Percentiles rank a stretch among this genome's conserved stretches.
Conservation (phyloP, 148 eudicot genomes). For the Rhododendron kiyosumense region DNA sequence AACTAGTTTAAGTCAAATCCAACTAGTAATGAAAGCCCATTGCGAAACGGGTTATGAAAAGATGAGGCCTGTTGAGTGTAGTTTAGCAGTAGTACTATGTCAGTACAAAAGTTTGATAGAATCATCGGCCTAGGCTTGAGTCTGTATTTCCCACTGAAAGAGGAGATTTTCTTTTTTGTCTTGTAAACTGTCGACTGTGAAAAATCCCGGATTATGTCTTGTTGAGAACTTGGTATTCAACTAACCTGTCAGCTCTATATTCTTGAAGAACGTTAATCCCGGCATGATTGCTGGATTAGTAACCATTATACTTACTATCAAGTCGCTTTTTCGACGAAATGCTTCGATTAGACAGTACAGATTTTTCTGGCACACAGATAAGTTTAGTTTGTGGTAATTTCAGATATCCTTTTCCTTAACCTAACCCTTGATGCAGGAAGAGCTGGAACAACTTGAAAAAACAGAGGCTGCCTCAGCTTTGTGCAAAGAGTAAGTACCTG, state of each 20-base stretch:
- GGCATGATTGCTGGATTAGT: neutral
- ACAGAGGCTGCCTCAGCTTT: slow-evolving; percentile 60
- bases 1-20: neutral
- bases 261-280: neutral
- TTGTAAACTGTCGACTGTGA: neutral
- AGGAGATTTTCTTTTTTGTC: neutral
- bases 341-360: neutral
- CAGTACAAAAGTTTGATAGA: too few species aligned
- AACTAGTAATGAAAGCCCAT: neutral
- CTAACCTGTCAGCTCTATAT: neutral
- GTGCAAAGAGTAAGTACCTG: slow-evolving; percentile 70
- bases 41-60: neutral
- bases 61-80: neutral
- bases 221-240: neutral
- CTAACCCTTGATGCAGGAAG: slow-evolving; percentile 50
- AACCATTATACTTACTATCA: neutral
- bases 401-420: neutral
- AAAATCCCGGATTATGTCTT: neutral
- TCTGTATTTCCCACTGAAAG: neutral
- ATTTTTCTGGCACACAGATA: neutral
- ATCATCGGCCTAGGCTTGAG: neutral
- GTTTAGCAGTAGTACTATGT: neutral
- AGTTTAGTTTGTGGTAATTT: neutral
- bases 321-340: neutral
- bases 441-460: slow-evolving; percentile 71